Percentiles rank a stretch among this genome's conserved stretches.
phyloP scores from a whole-genome alignment of 1,139 yeast genomes.

The Komagataea norvegica region DNA sequence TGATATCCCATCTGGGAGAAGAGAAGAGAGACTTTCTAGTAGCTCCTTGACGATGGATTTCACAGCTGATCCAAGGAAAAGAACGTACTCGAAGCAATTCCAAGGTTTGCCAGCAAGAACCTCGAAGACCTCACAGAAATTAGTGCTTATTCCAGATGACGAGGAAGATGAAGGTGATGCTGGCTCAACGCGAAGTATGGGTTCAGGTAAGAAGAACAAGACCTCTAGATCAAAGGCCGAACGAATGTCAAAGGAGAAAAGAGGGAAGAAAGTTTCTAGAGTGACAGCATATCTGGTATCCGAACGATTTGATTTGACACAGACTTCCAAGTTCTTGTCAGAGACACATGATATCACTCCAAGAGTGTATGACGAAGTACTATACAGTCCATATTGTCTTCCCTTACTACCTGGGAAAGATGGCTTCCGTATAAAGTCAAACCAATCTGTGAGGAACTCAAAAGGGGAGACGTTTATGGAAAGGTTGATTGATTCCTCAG shows the following conservation, averaged over 20 bases:
- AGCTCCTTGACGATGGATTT: slow-evolving; percentile 28
- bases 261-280: slow-evolving; percentile 69
- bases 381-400: slow-evolving; percentile 83
- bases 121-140: slow-evolving; percentile 77
- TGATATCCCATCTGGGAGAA: slow-evolving; percentile 68
- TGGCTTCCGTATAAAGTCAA: slow-evolving; percentile 78
- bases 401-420: slow-evolving; percentile 87
- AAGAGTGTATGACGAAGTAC: slow-evolving; percentile 81
- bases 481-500: slow-evolving; percentile 70
- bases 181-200: neutral
- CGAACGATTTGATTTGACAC: slow-evolving; percentile 67
- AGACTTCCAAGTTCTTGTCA: slow-evolving; percentile 59
- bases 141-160: slow-evolving; percentile 82
- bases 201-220: neutral
- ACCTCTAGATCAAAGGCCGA: slow-evolving; percentile 52
- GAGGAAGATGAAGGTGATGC: slow-evolving; percentile 26
- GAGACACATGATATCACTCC: slow-evolving; percentile 79
- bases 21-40: slow-evolving; percentile 34
- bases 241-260: slow-evolving; percentile 57
- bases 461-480: slow-evolving; percentile 67
- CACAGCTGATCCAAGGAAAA: slow-evolving; percentile 10
- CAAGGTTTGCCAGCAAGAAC: slow-evolving; percentile 80
- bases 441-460: slow-evolving; percentile 58
- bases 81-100: slow-evolving; percentile 49
- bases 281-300: slow-evolving; percentile 89